A percentile compares a stretch with the other conserved stretches of the same genome.
Conservation (phyloP, 2,329 filamentous ascomycete species). For the Talaromyces funiculosus region DNA sequence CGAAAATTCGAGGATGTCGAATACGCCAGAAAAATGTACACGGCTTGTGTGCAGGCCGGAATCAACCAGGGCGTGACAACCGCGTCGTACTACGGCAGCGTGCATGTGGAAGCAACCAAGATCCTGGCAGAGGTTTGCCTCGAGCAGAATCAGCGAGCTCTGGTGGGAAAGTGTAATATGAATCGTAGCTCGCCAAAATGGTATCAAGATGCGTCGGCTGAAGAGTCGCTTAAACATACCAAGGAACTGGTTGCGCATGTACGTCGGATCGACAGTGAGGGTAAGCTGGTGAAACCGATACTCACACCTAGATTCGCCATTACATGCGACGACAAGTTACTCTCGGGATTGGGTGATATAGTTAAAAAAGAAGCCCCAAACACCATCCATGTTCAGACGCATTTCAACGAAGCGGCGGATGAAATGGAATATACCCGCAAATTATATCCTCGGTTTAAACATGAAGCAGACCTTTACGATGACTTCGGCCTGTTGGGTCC, state of each 20-base stretch:
- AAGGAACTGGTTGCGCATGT: constrained; percentile 48
- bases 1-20: constrained; percentile 52
- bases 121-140: constrained; percentile 31
- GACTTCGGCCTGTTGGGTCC: constrained; percentile 50
- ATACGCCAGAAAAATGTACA: constrained; percentile 52
- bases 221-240: constrained; percentile 48
- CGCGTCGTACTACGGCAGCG: constrained; percentile 32
- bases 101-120: constrained; percentile 26
- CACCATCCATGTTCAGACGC: constrained; percentile 57
- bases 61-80: constrained; percentile 48
- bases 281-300: constrained; percentile 45
- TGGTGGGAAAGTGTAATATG: constrained; percentile 36
- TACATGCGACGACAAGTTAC: constrained; percentile 51
- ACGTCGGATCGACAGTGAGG: constrained; percentile 40
- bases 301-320: constrained; percentile 59
- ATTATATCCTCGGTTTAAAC: constrained; percentile 53
- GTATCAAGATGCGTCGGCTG: constrained; percentile 45
- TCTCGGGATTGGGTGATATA: constrained; percentile 53
- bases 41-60: constrained; percentile 51
- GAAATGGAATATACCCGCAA: constrained; percentile 52
- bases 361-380: constrained; percentile 38
- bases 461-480: constrained; percentile 57
- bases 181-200: constrained; percentile 44
- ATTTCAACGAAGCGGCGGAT: constrained; percentile 60
- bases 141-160: constrained; percentile 28